phyloP scores from a whole-genome alignment of 2,329 filamentous ascomycete species.

The Chalaropsis thielavioides region DNA sequence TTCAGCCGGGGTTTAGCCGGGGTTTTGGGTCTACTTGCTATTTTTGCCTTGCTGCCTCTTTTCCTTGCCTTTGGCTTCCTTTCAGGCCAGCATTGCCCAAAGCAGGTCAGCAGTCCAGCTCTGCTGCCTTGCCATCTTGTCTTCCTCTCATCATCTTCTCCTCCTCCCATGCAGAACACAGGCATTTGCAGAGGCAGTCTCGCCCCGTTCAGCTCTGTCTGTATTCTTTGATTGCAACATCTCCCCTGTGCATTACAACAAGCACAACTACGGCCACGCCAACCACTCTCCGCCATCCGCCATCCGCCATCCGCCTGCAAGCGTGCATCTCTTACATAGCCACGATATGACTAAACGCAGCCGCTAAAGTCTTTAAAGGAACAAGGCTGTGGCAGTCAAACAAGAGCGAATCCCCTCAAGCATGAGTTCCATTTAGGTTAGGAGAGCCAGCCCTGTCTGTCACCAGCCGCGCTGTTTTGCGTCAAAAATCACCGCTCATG shows the following conservation, averaged over 20 bases:
- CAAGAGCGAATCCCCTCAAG: not conserved
- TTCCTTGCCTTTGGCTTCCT: not conserved
- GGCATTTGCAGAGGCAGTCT: too few relatives aligned
- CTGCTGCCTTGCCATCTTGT: too few relatives aligned
- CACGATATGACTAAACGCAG: not conserved
- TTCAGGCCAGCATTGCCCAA: not conserved
- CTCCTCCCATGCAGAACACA: too few relatives aligned
- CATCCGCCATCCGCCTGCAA: too few relatives aligned
- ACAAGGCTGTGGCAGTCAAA: slow-evolving; percentile 5
- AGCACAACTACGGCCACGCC: too few relatives aligned
- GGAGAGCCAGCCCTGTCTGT: not conserved
- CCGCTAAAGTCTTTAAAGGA: not conserved
- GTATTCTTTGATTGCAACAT: too few relatives aligned
- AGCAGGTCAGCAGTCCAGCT: not conserved
- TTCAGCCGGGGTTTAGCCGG: not conserved
- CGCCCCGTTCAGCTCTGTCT: too few relatives aligned
- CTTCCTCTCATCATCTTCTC: too few relatives aligned
- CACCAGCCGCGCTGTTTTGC: not conserved
- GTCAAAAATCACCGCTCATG: not conserved
- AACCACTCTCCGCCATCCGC: too few relatives aligned
- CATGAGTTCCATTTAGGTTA: not conserved
- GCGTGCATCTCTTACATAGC: not conserved
- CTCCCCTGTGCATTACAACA: too few relatives aligned
- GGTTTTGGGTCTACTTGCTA: not conserved
- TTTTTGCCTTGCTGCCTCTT: not conserved